These are phyloP conservation scores for Penicillium digitatum DNA, from an alignment of 2,329 filamentous ascomycete species.

Conservation along the genomic window DNA sequence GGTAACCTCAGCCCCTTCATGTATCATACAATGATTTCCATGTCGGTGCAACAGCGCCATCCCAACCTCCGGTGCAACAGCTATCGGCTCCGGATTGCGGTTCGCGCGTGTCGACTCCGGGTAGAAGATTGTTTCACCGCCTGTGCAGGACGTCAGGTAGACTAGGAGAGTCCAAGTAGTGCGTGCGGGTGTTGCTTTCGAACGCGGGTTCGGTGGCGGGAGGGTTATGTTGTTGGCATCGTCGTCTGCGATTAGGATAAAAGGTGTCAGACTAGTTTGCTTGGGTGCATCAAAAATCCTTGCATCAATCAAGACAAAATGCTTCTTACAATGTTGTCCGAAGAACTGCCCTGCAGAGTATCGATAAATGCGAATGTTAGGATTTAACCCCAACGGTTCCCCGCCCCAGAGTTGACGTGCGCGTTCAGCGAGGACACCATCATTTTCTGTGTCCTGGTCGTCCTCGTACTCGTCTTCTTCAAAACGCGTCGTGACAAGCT, in stretches of 20 bases:
- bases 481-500: constrained; percentile 48
- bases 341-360: constrained; percentile 87
- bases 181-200: constrained; percentile 49
- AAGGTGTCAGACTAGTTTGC: neutral
- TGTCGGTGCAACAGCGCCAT: constrained; percentile 84
- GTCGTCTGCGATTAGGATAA: constrained; percentile 67
- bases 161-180: constrained; percentile 91
- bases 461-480: constrained; percentile 29
- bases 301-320: too few species aligned
- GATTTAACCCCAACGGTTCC: constrained; percentile 75
- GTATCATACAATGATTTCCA: constrained; percentile 81
- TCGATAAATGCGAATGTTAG: constrained; percentile 84
- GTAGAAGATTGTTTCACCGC: constrained; percentile 91
- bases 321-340: constrained; percentile 74
- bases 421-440: constrained; percentile 8
- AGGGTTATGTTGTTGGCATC: constrained; percentile 73
- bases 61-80: constrained; percentile 73
- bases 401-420: constrained; percentile 65
- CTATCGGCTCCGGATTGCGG: constrained; percentile 58
- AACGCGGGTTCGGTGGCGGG: constrained; percentile 38
- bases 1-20: constrained; percentile 76
- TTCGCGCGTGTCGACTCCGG: constrained; percentile 54
- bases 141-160: constrained; percentile 78
- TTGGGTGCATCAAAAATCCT: neutral
- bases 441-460: constrained; percentile 1